phyloP scores from a whole-genome alignment of 495 filamentous ascomycete genomes.

The Choiromyces venosus region DNA sequence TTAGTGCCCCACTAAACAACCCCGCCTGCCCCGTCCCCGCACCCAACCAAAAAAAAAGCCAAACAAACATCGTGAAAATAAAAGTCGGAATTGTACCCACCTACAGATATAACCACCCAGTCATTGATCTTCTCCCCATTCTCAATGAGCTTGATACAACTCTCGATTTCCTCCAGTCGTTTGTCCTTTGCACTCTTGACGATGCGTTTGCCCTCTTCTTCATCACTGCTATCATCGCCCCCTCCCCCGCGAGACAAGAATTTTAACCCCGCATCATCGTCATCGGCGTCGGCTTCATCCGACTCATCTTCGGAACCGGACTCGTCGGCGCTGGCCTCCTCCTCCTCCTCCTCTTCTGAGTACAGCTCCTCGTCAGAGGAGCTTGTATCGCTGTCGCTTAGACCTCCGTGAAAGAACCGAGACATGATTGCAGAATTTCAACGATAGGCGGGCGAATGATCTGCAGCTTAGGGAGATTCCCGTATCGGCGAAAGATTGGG shows the following conservation, averaged over 20 bases:
- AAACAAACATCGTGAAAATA: slow-evolving; percentile 3
- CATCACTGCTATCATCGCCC: slow-evolving; percentile 76
- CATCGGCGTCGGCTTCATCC: slow-evolving; percentile 53
- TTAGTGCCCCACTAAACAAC: slow-evolving; percentile 22
- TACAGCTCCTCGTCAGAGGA: slow-evolving; percentile 90
- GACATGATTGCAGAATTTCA: slow-evolving; percentile 57
- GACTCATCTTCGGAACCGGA: slow-evolving; percentile 46
- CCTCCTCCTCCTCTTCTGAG: slow-evolving; percentile 62
- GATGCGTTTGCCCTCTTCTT: slow-evolving; percentile 72
- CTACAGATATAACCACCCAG: slow-evolving; percentile 85
- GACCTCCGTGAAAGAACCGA: slow-evolving; percentile 91
- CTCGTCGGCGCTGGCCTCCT: slow-evolving; percentile 45
- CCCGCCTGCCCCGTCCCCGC: slow-evolving; percentile 17
- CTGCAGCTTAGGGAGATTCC: background rate
- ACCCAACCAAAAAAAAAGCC: slow-evolving; percentile 21
- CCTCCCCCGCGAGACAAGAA: slow-evolving; percentile 74
- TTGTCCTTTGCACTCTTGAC: slow-evolving; percentile 98
- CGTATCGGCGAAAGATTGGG: background rate
- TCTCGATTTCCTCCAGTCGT: slow-evolving; percentile 85
- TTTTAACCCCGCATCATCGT: slow-evolving; percentile 63
- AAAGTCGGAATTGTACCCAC: slow-evolving; percentile 49
- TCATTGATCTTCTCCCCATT: slow-evolving; percentile 97
- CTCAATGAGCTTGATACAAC: slow-evolving; percentile 79
- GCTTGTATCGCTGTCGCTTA: slow-evolving; percentile 76
- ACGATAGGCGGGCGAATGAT: background rate